phyloP scores from a whole-genome alignment of 306 rosid species.

The Castanea crenata region DNA sequence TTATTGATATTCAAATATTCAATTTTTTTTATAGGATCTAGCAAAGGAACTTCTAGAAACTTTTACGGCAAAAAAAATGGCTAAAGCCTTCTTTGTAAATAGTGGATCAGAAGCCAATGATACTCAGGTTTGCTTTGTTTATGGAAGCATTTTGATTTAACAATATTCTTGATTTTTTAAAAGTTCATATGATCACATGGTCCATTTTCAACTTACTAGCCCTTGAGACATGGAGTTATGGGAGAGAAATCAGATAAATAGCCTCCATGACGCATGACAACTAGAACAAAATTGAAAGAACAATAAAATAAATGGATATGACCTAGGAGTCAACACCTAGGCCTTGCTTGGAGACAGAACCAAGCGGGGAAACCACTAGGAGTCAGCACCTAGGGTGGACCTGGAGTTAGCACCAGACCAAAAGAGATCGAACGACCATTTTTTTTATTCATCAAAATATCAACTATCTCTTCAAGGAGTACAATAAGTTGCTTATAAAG shows the following conservation, averaged over 20 bases:
- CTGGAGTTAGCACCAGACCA: too few relatives aligned
- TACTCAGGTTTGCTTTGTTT: constrained; percentile 64
- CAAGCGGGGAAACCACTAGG: too few relatives aligned
- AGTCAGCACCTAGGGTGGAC: too few relatives aligned
- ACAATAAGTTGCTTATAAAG: too few relatives aligned
- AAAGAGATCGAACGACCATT: too few relatives aligned
- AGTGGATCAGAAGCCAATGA: constrained; percentile 99
- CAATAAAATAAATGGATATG: too few relatives aligned
- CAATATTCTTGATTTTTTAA: constrained; percentile 14
- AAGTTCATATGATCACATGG: background rate
- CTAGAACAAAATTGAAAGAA: too few relatives aligned
- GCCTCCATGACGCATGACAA: too few relatives aligned
- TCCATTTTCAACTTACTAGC: background rate
- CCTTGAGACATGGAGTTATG: background rate
- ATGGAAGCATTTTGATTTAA: constrained; percentile 19
- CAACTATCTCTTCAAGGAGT: too few relatives aligned
- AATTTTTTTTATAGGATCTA: constrained; percentile 56
- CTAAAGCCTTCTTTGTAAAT: constrained; percentile 78
- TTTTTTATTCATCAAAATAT: too few relatives aligned
- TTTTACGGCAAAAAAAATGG: constrained; percentile 85
- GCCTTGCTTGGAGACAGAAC: too few relatives aligned
- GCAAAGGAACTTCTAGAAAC: constrained; percentile 75
- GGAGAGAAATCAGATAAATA: background rate
- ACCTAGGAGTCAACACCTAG: too few relatives aligned
- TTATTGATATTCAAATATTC: constrained; percentile 18